Evolutionary conservation across 1,139 yeast species (phyloP).

Genomic region (Spencermartinsiella ligniputridi): DNA sequence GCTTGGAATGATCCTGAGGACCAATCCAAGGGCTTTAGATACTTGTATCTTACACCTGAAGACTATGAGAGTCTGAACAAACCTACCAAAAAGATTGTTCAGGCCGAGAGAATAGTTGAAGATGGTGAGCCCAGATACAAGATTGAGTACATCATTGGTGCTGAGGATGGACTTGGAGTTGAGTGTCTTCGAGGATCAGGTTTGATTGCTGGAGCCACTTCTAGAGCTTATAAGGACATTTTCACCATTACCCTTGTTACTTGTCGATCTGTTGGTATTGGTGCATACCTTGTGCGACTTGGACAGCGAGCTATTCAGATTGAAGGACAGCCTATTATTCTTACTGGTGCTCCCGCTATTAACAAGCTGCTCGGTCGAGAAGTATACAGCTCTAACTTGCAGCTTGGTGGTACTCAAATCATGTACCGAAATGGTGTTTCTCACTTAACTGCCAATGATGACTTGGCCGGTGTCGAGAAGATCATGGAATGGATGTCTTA

Average conservation of each 20-base stretch:
- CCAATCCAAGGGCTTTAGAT: conserved; percentile 84
- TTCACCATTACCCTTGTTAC: conserved; percentile 95
- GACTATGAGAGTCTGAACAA: conserved; percentile 58
- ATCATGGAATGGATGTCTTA: conserved; percentile 96
- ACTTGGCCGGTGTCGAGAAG: conserved; percentile 92
- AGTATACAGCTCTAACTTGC: conserved; percentile 93
- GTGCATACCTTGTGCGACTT: conserved; percentile 94
- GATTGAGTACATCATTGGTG: conserved; percentile 83
- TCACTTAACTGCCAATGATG: conserved; percentile 92
- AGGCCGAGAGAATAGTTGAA: conserved; percentile 78
- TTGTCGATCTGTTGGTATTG: conserved; percentile 98
- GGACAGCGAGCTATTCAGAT: conserved; percentile 99
- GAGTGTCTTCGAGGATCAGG: conserved; percentile 98
- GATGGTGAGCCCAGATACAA: conserved; percentile 77
- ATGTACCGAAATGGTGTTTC: conserved; percentile 98
- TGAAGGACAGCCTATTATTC: conserved; percentile 96
- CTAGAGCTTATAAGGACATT: conserved; percentile 94
- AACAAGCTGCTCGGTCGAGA: conserved; percentile 95
- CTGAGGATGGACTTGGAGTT: conserved; percentile 96
- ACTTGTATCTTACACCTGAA: conserved; percentile 74
- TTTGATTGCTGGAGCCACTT: conserved; percentile 96
- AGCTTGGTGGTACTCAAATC: conserved; percentile 97
- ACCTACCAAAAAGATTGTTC: conserved; percentile 50
- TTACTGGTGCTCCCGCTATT: conserved; percentile 98
- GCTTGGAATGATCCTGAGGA: conserved; percentile 80